Evolutionary conservation across 345 rosid species (phyloP).

Genomic region (Eucalyptus marginata): DNA sequence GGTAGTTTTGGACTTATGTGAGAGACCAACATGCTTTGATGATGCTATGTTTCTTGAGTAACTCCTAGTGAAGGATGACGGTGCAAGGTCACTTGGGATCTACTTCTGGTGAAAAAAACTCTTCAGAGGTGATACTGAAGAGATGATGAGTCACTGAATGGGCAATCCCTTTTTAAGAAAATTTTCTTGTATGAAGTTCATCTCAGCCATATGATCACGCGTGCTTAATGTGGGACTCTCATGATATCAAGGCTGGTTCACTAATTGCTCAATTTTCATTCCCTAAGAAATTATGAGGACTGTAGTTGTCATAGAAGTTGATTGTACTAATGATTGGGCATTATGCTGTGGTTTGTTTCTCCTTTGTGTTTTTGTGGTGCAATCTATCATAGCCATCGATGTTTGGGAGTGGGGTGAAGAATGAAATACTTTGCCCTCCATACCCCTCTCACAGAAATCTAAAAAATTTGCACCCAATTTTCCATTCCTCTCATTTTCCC

Average conservation of each 20-base stretch:
- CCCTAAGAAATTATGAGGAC: not conserved
- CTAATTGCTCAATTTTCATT: not conserved
- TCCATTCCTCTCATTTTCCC: not conserved
- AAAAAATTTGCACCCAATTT: not conserved
- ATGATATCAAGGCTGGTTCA: not conserved
- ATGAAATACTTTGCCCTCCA: not conserved
- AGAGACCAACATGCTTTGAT: not conserved
- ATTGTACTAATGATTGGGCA: not conserved
- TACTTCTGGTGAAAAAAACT: not conserved
- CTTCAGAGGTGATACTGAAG: not conserved
- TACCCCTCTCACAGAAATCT: not conserved
- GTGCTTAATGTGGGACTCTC: not conserved
- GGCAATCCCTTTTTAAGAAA: not conserved
- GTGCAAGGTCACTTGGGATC: not conserved
- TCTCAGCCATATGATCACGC: not conserved
- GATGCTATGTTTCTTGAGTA: not conserved
- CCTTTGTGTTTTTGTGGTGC: not conserved
- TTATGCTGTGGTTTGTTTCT: not conserved
- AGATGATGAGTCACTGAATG: not conserved
- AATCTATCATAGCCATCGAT: not conserved
- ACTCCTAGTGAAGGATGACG: not conserved
- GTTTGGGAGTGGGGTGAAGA: not conserved
- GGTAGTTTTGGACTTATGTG: not conserved
- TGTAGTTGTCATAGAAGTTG: not conserved
- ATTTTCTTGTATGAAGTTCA: not conserved